Conservation (phyloP, 768 basidiomycete species). For the Pleurotus tuoliensis region DNA sequence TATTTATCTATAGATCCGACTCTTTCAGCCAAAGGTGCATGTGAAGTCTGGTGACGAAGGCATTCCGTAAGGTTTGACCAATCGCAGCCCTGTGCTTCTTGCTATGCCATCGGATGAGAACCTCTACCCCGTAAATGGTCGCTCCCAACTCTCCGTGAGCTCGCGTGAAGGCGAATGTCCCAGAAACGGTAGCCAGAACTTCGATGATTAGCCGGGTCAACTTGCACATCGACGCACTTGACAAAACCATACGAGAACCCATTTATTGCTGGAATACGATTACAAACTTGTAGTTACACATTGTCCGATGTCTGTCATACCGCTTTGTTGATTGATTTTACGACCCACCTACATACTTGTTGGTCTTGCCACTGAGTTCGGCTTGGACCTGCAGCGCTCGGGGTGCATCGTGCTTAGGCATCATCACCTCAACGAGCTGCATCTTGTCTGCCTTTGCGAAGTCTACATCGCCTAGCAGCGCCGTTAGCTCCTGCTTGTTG, state of each 20-base stretch:
- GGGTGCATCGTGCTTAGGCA: conserved; percentile 74
- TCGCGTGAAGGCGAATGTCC: too few relatives aligned
- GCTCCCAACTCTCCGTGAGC: too few relatives aligned
- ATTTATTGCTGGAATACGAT: too few relatives aligned
- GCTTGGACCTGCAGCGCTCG: conserved; percentile 52
- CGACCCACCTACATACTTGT: conserved; percentile 32
- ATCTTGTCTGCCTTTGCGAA: conserved; percentile 67
- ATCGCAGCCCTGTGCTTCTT: not conserved
- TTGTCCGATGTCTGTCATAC: too few relatives aligned
- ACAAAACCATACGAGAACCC: too few relatives aligned
- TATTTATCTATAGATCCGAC: not conserved
- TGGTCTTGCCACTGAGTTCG: conserved; percentile 49
- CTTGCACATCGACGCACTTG: too few relatives aligned
- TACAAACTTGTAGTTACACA: too few relatives aligned
- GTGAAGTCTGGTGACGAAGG: not conserved
- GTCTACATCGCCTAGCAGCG: conserved; percentile 55
- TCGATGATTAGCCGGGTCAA: too few relatives aligned
- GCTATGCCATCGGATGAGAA: too few relatives aligned
- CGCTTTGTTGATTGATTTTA: not conserved
- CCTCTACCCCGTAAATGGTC: too few relatives aligned
- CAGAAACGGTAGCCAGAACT: too few relatives aligned
- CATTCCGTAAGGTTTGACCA: not conserved
- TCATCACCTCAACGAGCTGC: conserved; percentile 78
- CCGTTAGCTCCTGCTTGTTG: conserved; percentile 63
- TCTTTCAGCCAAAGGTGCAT: not conserved